Conservation (phyloP, 1,139 yeast genomes). For the Candida sp. region DNA sequence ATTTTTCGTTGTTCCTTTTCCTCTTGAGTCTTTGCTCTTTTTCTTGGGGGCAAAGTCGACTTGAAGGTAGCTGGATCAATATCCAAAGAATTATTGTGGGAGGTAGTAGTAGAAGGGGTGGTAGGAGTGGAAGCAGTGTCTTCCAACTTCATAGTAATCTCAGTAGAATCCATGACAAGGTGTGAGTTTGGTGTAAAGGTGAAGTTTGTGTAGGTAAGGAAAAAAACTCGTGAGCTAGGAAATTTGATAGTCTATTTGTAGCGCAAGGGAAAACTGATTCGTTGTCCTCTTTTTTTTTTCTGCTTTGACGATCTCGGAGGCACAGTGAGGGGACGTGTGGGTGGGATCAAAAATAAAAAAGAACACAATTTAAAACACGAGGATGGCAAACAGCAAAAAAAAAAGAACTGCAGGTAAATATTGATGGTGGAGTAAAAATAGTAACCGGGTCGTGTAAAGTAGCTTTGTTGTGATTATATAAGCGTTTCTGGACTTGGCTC, state of each 20-base stretch:
- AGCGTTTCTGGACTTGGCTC: too few relatives aligned
- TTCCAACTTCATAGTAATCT: neutral
- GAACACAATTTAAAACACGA: neutral
- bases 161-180: constrained; percentile 1
- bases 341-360: neutral
- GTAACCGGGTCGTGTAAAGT: neutral
- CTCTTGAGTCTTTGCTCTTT: constrained; percentile 95
- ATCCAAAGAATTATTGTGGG: neutral
- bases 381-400: neutral
- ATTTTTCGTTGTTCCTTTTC: constrained; percentile 97
- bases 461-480: neutral
- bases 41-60: constrained; percentile 83
- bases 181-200: too few relatives aligned
- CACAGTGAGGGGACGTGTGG: neutral
- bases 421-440: neutral
- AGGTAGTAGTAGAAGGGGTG: neutral
- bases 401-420: neutral
- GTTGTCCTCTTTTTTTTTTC: constrained; percentile 10
- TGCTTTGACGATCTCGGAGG: constrained; percentile 1
- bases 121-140: constrained; percentile 3
- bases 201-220: neutral
- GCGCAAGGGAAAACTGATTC: constrained; percentile 6
- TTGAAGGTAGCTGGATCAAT: constrained; percentile 25
- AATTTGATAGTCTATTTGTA: constrained; percentile 1
- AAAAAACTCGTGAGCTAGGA: neutral